Evolutionary conservation across 305 asterid species (phyloP), one percentile per base, ranked within the genome.

Genomic region (Solanum hybrid): DNA sequence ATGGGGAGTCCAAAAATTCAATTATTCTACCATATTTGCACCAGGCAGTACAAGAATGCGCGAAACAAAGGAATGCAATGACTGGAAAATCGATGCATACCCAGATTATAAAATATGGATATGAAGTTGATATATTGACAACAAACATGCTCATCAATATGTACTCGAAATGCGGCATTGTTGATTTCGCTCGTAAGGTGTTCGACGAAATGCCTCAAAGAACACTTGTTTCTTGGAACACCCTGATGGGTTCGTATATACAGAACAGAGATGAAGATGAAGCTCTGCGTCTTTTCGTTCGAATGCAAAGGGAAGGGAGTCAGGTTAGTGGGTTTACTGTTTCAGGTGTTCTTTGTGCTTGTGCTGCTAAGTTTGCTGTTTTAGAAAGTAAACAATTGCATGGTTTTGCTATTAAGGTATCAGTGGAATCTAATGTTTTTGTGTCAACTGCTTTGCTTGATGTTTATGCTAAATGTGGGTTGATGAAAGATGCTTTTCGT

Each of bases 401-500:
- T 91, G 94, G 94, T 90, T 93, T 95, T 90, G 95, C 94, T 5
- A 24, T 93, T 4, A 97, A 97, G 90, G 81, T 94, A 2, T 89
- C 94, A 5, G 89, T 96, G 93, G 93, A 90, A 12, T 91, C 87
- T 10, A 94, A 97, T 88, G 87, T 92, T 11, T 97, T 91, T 87
- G 97, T 96, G 36, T 89, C 94, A 14, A 97, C 98, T 31, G 97
- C 97, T 70, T 93, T 97, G 93, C 91, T 97, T 39, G 98, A 96
- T 90, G 99, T 97, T 77, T 97, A 97, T 87, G 94, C 96, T 1
- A 97, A 97, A 90, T 95, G 98, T 41, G 89, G 88, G 70, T 89
- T 89, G 15, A 36, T 96, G 38, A 90, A 91, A 61, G 97, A 96
- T 88, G 99, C 98, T 57, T 72, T 90, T 37, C 91, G 72, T 65